These are phyloP conservation scores for Lojkania enalia DNA, from an alignment of 2,329 filamentous ascomycete species.

Conservation along the genomic window DNA sequence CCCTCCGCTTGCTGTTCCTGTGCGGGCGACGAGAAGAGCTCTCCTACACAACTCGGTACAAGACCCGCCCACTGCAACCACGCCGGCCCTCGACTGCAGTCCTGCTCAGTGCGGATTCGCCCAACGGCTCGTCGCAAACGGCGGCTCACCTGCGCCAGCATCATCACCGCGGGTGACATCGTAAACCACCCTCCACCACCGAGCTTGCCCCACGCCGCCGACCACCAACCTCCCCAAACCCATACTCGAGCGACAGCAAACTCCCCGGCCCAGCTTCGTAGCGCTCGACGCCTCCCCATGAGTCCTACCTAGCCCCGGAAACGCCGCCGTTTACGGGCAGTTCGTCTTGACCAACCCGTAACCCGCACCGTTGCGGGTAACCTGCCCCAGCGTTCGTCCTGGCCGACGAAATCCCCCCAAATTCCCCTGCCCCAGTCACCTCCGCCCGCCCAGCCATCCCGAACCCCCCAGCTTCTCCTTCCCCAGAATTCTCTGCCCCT, in stretches of 20 bases:
- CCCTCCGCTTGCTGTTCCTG: constrained; percentile 8
- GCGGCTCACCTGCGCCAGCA: constrained; percentile 6
- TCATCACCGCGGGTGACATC: constrained; percentile 28
- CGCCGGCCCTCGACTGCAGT: constrained; percentile 8
- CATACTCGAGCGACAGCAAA: constrained; percentile 4
- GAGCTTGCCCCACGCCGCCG: constrained; percentile 15
- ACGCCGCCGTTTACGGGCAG: constrained; percentile 22
- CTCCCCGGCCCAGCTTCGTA: constrained; percentile 11
- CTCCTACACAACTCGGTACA: neutral
- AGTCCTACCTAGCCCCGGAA: constrained; percentile 17
- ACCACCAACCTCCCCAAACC: constrained; percentile 6
- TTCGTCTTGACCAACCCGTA: constrained; percentile 24
- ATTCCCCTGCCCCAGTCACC: constrained; percentile 62
- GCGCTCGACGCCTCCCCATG: constrained; percentile 16
- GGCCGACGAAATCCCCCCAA: constrained; percentile 67
- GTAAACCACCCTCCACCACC: constrained; percentile 20
- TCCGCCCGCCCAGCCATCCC: constrained; percentile 68
- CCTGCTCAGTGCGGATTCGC: neutral
- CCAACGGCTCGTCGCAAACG: neutral
- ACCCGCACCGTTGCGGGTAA: constrained; percentile 40
- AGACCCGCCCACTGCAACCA: neutral
- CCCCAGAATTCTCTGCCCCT: constrained; percentile 41
- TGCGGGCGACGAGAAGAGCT: neutral
- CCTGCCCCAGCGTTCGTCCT: constrained; percentile 60
- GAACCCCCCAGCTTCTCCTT: constrained; percentile 55